phyloP scores from a whole-genome alignment of 345 rosid genomes.

The Raphanus raphanistrum region DNA sequence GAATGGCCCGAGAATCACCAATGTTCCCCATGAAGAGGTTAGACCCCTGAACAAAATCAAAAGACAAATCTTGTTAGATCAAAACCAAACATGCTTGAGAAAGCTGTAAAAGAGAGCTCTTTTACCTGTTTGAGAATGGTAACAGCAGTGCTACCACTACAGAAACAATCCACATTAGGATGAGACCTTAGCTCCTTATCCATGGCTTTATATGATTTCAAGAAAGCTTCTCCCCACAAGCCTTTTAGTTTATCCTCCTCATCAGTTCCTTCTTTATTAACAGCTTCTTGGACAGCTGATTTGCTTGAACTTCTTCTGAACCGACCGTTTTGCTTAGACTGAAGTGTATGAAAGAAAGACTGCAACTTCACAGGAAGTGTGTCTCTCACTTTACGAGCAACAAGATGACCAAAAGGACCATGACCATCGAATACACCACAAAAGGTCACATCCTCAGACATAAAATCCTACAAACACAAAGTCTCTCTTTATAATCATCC shows the following conservation, averaged over 20 bases:
- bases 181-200: conserved; percentile 90
- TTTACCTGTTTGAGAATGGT: conserved; percentile 89
- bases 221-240: conserved; percentile 84
- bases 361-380: conserved; percentile 75
- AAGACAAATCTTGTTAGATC: background rate
- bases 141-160: conserved; percentile 98
- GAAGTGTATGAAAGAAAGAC: conserved; percentile 54
- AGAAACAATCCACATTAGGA: conserved; percentile 93
- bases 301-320: conserved; percentile 59
- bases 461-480: conserved; percentile 47
- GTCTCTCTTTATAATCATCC: background rate
- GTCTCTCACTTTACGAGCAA: conserved; percentile 94
- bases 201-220: conserved; percentile 92
- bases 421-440: conserved; percentile 99
- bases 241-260: conserved; percentile 66
- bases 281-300: conserved; percentile 51
- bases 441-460: conserved; percentile 82
- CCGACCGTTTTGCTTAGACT: conserved; percentile 53
- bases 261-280: conserved; percentile 53
- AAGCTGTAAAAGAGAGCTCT: background rate
- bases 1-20: conserved; percentile 97
- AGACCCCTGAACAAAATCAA: conserved; percentile 56
- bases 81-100: conserved; percentile 11
- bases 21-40: conserved; percentile 96
- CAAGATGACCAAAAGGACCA: conserved; percentile 98